Evolutionary conservation across 176 grass and related monocot species (phyloP), one percentile per base, ranked within the genome.

Genomic region (Echinochloa phyllopogon): DNA sequence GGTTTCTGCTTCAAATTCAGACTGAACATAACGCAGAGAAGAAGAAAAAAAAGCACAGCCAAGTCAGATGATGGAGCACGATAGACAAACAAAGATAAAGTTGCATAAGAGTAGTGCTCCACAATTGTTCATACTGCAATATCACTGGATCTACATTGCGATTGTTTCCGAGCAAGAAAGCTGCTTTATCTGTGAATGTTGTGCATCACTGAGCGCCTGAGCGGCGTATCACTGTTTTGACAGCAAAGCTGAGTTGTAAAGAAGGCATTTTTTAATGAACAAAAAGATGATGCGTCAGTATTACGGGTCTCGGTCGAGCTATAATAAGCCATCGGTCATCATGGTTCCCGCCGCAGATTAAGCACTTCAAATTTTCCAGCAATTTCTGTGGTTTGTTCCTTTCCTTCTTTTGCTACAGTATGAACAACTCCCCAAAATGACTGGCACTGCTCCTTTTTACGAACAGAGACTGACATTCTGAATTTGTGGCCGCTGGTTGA

Each of bases 181-280:
- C 14, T 51, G 53, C 15, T 51, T 16, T 70, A n/a, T 45, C 0
- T 43, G 56, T 72, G 43, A 13, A 53, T 29, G 66, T 4, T 80
- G 15, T 48, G 42, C 36, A 57, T 70, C 50, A 29, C 20, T 39
- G 72, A 56, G 20, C 43, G 4, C 21, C 20, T 39, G 72, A 56
- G 20, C 43, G 4, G 6, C 6, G 4, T 17, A 64, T 48, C 77
- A 53, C 16, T 72, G 55, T 78, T 80, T 81, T 23, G 62, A 73
- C 71, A 85, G 14, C 62, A 6, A 75, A 10, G 24, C 17, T 81
- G 87, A 85, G 70, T 25, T 69, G 82, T 75, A 81, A 85, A 85
- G 87, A 50, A 2, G 27, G 16, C 8, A 21, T 33, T 23, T 58
- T 73, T 69, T 69, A 62, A 6, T 38, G 21, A 84, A 27, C 15